phyloP scores from a whole-genome alignment of 805 yeast genomes.

The Teunomyces pallodes region DNA sequence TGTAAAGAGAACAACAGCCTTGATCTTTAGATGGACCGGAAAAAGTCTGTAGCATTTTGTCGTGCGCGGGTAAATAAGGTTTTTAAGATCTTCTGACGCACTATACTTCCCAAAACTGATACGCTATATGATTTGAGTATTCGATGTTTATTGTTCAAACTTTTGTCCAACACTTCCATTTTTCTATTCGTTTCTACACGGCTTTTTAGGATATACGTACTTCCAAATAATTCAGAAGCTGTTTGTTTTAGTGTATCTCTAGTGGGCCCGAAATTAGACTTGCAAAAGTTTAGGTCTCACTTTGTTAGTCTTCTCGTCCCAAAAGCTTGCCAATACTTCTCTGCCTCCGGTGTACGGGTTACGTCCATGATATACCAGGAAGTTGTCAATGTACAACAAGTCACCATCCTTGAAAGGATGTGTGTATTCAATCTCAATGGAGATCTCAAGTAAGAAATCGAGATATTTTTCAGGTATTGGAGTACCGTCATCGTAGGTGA shows the following conservation, averaged over 20 bases:
- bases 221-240: no score
- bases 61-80: neutral
- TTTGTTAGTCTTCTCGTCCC: slow-evolving; percentile 9
- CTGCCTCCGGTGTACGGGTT: slow-evolving; percentile 18
- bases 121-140: no score
- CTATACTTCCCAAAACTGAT: no score
- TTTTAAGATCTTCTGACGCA: no score
- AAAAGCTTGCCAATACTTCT: slow-evolving; percentile 19
- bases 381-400: slow-evolving; percentile 18
- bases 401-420: slow-evolving; percentile 20
- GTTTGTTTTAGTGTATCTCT: neutral
- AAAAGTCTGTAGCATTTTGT: neutral
- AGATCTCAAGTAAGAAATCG: slow-evolving; percentile 17
- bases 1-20: neutral
- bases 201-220: no score
- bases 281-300: neutral
- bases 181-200: no score
- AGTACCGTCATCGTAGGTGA: slow-evolving; percentile 18
- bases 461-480: slow-evolving; percentile 17
- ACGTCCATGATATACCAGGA: slow-evolving; percentile 20
- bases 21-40: neutral
- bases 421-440: slow-evolving; percentile 16
- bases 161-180: no score
- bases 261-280: neutral
- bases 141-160: no score